Base-by-base conservation (phyloP, 495 filamentous ascomycete species). In the Bombardia bombarda region DNA sequence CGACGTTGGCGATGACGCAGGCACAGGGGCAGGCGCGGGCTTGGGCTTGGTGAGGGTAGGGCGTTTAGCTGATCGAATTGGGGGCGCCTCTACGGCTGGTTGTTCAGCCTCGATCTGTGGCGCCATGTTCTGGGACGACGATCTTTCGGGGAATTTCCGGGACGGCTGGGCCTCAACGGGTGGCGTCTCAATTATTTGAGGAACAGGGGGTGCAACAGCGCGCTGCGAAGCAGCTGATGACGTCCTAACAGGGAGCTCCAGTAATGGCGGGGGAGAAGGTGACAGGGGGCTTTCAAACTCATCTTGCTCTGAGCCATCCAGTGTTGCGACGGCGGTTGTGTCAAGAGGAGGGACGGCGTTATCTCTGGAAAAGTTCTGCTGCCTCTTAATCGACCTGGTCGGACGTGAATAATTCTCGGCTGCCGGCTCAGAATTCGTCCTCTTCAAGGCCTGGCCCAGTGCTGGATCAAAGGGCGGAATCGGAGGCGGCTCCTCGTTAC, bases 341-440 rank as follows among this genome's bases (percentile, higher is more conserved):
- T 32, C 17, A 12, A 36, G 16, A 14, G 23, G 30, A n/a, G 44
- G 28, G 5, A 21, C 24, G n/a, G n/a, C n/a, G n/a, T n/a, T n/a
- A 6, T 67, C 65, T 37, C 60, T 58, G 2, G 58, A 55, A 30
- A 69, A 64, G 22, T 59, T 62, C 44, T 74, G 65, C 30, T 68
- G 61, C 38, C 67, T 60, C 38, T 69, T 62, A 6, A 62, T 61
- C 25, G 69, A 57, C 25, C 64, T 62, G 22, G 65, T 68, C 12
- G 74, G 72, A 10, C 70, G 56, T 6, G 74, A 78, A 38, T 69
- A 78, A 45, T 74, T 74, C 46, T 77, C 72, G 7, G 79, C 69
- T 13, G 80, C 68, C 16, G 89, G 84, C 57, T 95, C 89, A 7
- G 87, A 88, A 51, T 86, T 79, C 1, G 86, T 79, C 47, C 85